A percentile compares a stretch with the other conserved stretches of the same genome.
These are phyloP conservation scores for Trichoderma sp. DNA, from an alignment of 2,329 filamentous ascomycete genomes.

Conservation along the genomic window DNA sequence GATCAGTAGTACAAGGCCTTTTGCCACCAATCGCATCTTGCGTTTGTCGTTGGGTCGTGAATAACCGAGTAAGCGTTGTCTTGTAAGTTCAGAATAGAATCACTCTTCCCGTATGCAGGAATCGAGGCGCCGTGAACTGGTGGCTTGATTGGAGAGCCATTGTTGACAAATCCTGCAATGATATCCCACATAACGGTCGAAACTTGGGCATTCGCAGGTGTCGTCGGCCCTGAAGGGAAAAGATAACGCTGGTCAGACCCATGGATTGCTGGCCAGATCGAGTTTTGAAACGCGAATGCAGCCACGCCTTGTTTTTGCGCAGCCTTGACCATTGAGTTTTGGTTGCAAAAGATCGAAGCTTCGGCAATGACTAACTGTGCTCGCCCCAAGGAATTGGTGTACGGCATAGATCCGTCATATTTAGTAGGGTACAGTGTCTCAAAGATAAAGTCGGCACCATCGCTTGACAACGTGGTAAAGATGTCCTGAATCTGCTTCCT, in stretches of 20 bases:
- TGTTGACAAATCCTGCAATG: constrained; percentile 15
- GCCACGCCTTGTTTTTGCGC: background rate
- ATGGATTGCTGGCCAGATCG: constrained; percentile 5
- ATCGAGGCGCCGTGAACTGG: background rate
- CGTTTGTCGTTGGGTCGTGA: constrained; percentile 6
- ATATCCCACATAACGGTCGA: background rate
- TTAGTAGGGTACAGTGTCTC: constrained; percentile 5
- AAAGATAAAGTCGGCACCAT: background rate
- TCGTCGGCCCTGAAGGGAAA: constrained; percentile 8
- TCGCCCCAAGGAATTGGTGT: background rate
- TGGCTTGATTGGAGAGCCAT: background rate
- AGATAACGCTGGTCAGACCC: background rate
- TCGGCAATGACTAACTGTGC: constrained; percentile 16
- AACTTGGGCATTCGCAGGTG: background rate
- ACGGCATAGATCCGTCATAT: constrained; percentile 15
- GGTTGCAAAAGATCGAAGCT: constrained; percentile 4
- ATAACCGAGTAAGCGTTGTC: background rate
- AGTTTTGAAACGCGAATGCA: constrained; percentile 11
- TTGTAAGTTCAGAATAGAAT: background rate
- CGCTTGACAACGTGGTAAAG: background rate
- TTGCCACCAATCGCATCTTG: constrained; percentile 21
- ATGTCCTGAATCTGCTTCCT: background rate
- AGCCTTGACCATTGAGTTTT: constrained; percentile 9
- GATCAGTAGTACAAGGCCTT: constrained; percentile 14
- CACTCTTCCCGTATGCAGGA: background rate